These are phyloP conservation scores for Diaporthe australafricana DNA, from an alignment of 2,329 filamentous ascomycete genomes.

Conservation along the genomic window DNA sequence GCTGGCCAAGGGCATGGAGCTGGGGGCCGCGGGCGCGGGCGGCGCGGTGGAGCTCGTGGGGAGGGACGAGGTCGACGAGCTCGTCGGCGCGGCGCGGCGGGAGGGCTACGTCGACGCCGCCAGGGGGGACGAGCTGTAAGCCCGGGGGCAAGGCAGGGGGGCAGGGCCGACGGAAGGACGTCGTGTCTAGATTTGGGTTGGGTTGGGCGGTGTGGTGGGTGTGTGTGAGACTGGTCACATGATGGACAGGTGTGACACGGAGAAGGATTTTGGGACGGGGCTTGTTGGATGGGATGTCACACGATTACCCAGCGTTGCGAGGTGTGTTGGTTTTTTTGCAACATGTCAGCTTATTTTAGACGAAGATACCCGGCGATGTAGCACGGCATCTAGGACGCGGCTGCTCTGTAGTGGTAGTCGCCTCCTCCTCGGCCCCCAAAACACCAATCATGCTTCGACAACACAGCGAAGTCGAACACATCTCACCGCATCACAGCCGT, in stretches of 20 bases:
- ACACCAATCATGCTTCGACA: slow-evolving; percentile 21
- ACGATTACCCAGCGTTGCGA: slow-evolving; percentile 19
- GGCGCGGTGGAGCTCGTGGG: slow-evolving; percentile 21
- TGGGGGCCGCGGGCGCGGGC: background rate
- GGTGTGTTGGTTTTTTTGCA: background rate
- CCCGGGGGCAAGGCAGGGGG: background rate
- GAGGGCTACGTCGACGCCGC: slow-evolving; percentile 26
- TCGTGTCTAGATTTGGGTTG: background rate
- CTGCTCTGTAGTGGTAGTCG: background rate
- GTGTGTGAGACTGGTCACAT: slow-evolving; percentile 5
- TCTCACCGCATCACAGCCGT: slow-evolving; percentile 9
- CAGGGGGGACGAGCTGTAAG: slow-evolving; percentile 30
- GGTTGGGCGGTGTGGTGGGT: too few relatives aligned
- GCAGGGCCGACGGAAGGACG: too few relatives aligned
- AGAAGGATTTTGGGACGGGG: slow-evolving; percentile 15
- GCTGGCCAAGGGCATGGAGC: slow-evolving; percentile 35
- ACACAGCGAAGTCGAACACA: slow-evolving; percentile 4
- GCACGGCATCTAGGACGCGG: background rate
- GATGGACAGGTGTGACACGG: slow-evolving; percentile 13
- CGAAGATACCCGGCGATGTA: background rate
- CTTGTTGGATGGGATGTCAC: slow-evolving; percentile 20
- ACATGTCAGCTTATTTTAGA: slow-evolving; percentile 19
- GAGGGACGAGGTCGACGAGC: slow-evolving; percentile 26
- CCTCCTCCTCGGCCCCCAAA: background rate
- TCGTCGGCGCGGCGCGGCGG: slow-evolving; percentile 16